phyloP scores from a whole-genome alignment of 345 rosid species.

The Eucalyptus caleyi region DNA sequence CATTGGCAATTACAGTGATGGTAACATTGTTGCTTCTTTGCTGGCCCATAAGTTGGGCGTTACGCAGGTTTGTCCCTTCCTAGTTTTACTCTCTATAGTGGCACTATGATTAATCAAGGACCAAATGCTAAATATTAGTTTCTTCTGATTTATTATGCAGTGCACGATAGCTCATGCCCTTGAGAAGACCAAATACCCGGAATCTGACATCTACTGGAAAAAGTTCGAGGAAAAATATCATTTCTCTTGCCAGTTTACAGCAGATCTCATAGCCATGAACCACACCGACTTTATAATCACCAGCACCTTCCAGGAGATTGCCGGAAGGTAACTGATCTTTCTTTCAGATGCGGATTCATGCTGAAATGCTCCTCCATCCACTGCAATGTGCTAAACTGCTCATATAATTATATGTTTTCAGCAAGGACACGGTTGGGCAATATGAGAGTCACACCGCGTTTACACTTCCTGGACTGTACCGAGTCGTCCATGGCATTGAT shows the following conservation, averaged over 20 bases:
- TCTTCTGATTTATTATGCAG: conserved; percentile 15
- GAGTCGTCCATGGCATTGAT: conserved; percentile 88
- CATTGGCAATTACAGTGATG: conserved; percentile 46
- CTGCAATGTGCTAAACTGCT: not conserved
- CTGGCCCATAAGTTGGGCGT: conserved; percentile 35
- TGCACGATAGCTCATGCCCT: conserved; percentile 98
- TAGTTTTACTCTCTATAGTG: not conserved
- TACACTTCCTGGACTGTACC: conserved; percentile 84
- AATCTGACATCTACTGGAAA: conserved; percentile 96
- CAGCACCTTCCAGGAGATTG: conserved; percentile 96
- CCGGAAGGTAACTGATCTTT: conserved; percentile 61
- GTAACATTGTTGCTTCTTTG: conserved; percentile 41
- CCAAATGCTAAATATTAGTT: not conserved
- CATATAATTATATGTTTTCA: conserved; percentile 1
- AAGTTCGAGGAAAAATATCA: conserved; percentile 87
- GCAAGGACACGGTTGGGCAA: conserved; percentile 90
- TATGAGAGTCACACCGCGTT: conserved; percentile 90
- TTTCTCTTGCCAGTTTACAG: conserved; percentile 94
- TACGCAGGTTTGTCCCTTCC: conserved; percentile 45
- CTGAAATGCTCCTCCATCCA: not conserved
- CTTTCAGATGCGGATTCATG: not conserved
- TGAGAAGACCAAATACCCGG: conserved; percentile 94
- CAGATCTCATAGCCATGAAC: conserved; percentile 94
- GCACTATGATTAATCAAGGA: not conserved
- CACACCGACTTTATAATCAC: conserved; percentile 98